Conservation (phyloP, 2,329 filamentous ascomycete species). For the Cladosporium velox region DNA sequence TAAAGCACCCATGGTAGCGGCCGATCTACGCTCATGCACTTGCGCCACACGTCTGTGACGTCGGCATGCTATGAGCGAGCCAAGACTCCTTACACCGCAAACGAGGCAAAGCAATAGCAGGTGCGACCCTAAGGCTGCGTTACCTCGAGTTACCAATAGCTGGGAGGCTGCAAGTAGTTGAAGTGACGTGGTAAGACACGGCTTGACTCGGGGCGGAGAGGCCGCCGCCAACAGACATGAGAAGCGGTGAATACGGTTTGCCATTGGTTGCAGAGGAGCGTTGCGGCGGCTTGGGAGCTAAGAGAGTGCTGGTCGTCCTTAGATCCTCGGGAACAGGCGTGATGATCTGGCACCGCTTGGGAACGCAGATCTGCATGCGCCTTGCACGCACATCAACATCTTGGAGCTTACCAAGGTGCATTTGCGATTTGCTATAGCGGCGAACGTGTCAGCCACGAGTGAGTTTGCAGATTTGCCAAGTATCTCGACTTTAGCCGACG, state of each 20-base stretch:
- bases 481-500: not conserved
- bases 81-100: constrained; percentile 19
- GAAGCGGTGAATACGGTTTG: constrained; percentile 17
- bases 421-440: not conserved
- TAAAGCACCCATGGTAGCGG: constrained; percentile 20
- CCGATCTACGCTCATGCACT: constrained; percentile 35
- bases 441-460: constrained; percentile 5
- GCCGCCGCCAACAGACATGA: constrained; percentile 13
- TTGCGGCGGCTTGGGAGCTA: constrained; percentile 10
- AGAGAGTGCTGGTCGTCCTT: constrained; percentile 17
- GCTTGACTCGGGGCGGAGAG: constrained; percentile 20
- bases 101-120: constrained; percentile 13
- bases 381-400: constrained; percentile 11
- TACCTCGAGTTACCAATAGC: constrained; percentile 10
- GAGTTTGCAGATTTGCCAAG: not conserved
- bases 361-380: constrained; percentile 20
- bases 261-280: constrained; percentile 9
- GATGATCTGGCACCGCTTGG: constrained; percentile 20
- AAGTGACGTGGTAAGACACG: constrained; percentile 22
- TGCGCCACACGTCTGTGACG: constrained; percentile 30
- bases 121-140: constrained; percentile 17
- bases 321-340: constrained; percentile 19
- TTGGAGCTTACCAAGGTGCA: constrained; percentile 4
- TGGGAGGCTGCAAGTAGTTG: constrained; percentile 11
- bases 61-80: constrained; percentile 27